Percentiles rank a stretch among this genome's conserved stretches.
Conservation (phyloP, 2,329 filamentous ascomycete species). For the Aureobasidium vineae region DNA sequence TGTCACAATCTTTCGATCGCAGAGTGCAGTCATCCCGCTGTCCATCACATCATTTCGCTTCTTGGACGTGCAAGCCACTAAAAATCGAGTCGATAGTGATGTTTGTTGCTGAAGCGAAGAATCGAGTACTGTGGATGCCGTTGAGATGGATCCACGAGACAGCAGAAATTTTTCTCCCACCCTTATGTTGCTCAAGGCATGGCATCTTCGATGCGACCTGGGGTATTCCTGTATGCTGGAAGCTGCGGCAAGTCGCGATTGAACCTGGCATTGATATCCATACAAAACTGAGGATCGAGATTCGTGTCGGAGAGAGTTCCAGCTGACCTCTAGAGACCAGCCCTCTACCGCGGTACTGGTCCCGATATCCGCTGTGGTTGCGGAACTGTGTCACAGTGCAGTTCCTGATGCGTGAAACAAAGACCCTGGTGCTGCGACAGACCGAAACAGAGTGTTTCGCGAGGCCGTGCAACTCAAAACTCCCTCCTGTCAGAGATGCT, state of each 20-base stretch:
- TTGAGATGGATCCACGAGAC: neutral
- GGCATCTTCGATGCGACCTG: neutral
- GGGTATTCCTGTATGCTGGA: neutral
- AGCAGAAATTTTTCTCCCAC: neutral
- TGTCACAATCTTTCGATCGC: conserved; percentile 11
- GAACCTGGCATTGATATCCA: neutral
- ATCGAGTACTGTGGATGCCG: neutral
- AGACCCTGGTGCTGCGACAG: conserved; percentile 19
- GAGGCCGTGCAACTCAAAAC: conserved; percentile 6
- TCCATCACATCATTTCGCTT: conserved; percentile 22
- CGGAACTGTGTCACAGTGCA: conserved; percentile 19
- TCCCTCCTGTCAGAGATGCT: neutral
- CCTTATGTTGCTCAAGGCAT: neutral
- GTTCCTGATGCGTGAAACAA: conserved; percentile 4
- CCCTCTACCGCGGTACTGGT: conserved; percentile 6
- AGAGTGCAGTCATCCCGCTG: neutral
- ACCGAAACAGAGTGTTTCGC: conserved; percentile 13
- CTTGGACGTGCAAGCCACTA: conserved; percentile 5
- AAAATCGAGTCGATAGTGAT: neutral
- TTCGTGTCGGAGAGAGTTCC: conserved; percentile 4
- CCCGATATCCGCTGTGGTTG: neutral
- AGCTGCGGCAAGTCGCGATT: neutral
- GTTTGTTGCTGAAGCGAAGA: conserved; percentile 9
- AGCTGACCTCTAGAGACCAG: neutral
- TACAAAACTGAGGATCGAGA: conserved; percentile 2